A percentile compares a stretch with the other conserved stretches of the same genome.
Conservation (phyloP, 163 green algal genomes). For the Scenedesmus sp. region DNA sequence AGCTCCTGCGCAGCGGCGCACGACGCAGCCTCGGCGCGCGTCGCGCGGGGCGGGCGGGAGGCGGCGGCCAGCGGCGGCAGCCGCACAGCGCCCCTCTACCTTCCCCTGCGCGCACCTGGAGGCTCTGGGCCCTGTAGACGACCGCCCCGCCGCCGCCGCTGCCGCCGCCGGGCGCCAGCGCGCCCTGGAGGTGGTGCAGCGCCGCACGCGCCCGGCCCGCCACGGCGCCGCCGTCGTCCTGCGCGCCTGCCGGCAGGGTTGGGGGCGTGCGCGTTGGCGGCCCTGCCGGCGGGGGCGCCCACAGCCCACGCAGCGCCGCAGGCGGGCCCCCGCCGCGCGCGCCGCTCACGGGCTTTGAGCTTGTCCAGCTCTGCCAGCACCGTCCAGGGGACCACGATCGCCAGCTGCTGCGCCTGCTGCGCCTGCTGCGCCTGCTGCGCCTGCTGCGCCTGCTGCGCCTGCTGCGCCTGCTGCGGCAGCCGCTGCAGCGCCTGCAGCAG, state of each 20-base stretch:
- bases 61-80: no score
- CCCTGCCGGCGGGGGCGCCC: no score
- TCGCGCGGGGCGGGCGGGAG: no score
- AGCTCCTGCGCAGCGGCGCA: slow-evolving; percentile 13
- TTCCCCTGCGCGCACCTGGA: slow-evolving; percentile 9
- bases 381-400: slow-evolving; percentile 18
- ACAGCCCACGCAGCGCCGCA: no score
- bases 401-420: not conserved
- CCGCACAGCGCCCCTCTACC: no score
- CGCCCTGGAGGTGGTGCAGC: slow-evolving; percentile 9
- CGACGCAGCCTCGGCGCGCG: no score
- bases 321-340: no score
- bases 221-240: no score
- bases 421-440: not conserved
- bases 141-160: no score
- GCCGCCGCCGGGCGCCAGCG: slow-evolving; percentile 3
- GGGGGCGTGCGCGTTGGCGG: no score
- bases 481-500: slow-evolving; percentile 27
- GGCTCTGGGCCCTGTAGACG: slow-evolving; percentile 29
- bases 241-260: no score
- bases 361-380: slow-evolving; percentile 40
- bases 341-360: slow-evolving; percentile 21
- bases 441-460: slow-evolving; percentile 15
- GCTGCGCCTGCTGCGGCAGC: not conserved
- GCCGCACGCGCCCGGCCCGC: not conserved